Base-by-base conservation (phyloP, 2,329 filamentous ascomycete species). In the Trichoderma sp. region DNA sequence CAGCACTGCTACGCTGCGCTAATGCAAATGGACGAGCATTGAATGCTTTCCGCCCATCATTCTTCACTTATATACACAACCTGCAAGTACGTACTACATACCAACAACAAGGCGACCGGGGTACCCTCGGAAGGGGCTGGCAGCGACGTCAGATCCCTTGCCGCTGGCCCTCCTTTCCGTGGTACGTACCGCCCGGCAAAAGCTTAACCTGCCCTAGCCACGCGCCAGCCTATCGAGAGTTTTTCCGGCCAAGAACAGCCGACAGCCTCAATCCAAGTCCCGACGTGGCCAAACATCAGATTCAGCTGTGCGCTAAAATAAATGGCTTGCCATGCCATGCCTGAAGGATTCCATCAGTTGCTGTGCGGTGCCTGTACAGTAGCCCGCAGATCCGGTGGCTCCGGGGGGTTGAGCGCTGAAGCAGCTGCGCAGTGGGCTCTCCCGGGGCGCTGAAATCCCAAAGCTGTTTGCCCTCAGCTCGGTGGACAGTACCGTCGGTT, bases 211-310 rank as follows among this genome's bases (percentile, higher is more conserved):
- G 42, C 42, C 56, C 56, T 60, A 32, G 32, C 54, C 42, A 35
- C 50, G 25, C 50, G 29, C 52, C 35, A 42, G 54, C 64, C 54
- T 59, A 52, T 59, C 25, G 64, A 19, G 25, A 45, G 54, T 60
- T 67, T 67, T 67, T 59, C 64, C 54, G 64, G 27, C 29, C 39
- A 27, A 19, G 19, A 67, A 59, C 64, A 67, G 64, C 64, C 64
- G 64, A 67, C 53, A 67, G 64, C 64, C 64, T 67, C 64, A 59
- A 32, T 59, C 10, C 64, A 67, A 67, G 64, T 67, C 64, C 64
- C 64, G 64, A 67, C 53, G 64, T 52, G 64, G 64, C 64, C 53
- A 65, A 39, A 65, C 35, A 57, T 64, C 35, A 54, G 60, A 56
- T 56, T 57, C 61, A 65, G 61, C 61, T 65, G 60, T 54, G 35